Evolutionary conservation across 2,329 filamentous ascomycete genomes (phyloP).

Genomic region (Claviceps quebecensis): DNA sequence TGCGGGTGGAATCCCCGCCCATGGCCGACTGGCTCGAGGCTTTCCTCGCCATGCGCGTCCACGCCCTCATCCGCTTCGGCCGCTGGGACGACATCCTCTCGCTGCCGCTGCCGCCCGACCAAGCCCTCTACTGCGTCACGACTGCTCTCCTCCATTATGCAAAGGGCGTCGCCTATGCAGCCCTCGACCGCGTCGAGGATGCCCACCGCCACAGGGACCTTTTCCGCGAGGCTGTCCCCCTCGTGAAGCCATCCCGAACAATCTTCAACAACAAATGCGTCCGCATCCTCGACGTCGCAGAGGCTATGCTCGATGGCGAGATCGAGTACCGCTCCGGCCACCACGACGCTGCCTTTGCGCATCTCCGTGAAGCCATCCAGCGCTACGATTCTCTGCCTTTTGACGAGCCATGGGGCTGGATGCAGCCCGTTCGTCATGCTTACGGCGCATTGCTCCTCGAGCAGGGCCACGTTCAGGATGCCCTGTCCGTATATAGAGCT

Average conservation of each 20-base stretch:
- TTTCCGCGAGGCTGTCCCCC: slow-evolving; percentile 36
- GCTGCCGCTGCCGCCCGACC: slow-evolving; percentile 42
- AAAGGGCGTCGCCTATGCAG: slow-evolving; percentile 52
- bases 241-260: slow-evolving; percentile 44
- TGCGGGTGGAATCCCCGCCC: slow-evolving; percentile 50
- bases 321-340: slow-evolving; percentile 53
- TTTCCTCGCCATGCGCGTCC: slow-evolving; percentile 52
- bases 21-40: slow-evolving; percentile 72
- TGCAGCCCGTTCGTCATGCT: slow-evolving; percentile 60
- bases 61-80: slow-evolving; percentile 61
- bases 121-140: slow-evolving; percentile 51
- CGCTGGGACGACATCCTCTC: slow-evolving; percentile 52
- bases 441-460: slow-evolving; percentile 57
- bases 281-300: slow-evolving; percentile 48
- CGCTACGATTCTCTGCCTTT: slow-evolving; percentile 52
- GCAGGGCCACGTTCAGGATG: slow-evolving; percentile 43
- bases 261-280: slow-evolving; percentile 26
- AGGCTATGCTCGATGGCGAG: slow-evolving; percentile 60
- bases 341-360: slow-evolving; percentile 42
- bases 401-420: slow-evolving; percentile 68
- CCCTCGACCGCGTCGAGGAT: slow-evolving; percentile 36
- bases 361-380: slow-evolving; percentile 41
- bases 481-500: slow-evolving; percentile 41
- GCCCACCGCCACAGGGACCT: slow-evolving; percentile 35
- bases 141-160: slow-evolving; percentile 56